Evolutionary conservation across 768 basidiomycete genomes (phyloP).

Genomic region (Agaricus blazei): DNA sequence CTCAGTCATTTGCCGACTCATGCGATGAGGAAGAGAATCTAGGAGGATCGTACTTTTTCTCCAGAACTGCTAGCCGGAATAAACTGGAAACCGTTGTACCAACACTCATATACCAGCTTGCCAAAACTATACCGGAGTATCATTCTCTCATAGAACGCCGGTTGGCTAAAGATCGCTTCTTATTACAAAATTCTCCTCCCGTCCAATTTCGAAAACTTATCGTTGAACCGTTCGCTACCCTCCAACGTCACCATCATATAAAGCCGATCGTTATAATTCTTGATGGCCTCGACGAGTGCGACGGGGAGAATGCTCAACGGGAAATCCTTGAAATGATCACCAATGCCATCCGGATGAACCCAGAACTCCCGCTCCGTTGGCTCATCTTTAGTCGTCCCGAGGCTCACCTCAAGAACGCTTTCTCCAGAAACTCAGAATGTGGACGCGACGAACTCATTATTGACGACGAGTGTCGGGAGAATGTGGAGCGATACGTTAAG

Average conservation of each 20-base stretch:
- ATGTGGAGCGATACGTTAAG: neutral
- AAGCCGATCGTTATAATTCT: neutral
- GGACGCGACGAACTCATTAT: neutral
- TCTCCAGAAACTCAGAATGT: neutral
- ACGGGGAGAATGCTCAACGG: neutral
- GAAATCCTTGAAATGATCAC: neutral
- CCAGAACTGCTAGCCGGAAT: neutral
- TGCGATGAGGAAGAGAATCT: neutral
- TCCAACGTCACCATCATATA: neutral
- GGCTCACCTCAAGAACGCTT: neutral
- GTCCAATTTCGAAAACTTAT: conserved; percentile 3
- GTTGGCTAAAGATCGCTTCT: neutral
- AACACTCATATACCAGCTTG: conserved; percentile 4
- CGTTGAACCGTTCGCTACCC: neutral
- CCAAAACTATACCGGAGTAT: neutral
- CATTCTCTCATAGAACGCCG: neutral
- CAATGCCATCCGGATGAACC: neutral
- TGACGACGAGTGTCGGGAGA: neutral
- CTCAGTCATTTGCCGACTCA: neutral
- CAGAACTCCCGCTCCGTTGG: neutral
- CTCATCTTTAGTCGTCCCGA: conserved; percentile 1
- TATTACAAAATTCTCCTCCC: neutral
- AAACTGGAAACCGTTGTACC: neutral
- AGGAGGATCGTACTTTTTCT: neutral
- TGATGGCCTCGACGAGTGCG: conserved; percentile 7